Evolutionary conservation across 2,329 filamentous ascomycete species (phyloP).

Genomic region (Phoma sp.): DNA sequence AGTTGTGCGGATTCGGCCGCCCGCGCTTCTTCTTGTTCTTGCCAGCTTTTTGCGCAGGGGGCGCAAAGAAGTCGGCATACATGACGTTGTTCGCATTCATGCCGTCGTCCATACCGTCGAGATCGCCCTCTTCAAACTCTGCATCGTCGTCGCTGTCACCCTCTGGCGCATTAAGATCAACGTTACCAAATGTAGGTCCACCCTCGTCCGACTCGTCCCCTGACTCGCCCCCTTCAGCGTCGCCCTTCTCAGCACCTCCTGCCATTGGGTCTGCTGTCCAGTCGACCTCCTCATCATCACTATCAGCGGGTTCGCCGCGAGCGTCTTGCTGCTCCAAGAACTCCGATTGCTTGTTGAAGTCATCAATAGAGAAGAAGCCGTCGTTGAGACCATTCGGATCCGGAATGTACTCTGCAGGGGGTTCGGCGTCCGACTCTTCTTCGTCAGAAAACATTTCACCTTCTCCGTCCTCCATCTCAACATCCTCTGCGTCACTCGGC

Average conservation of each 20-base stretch:
- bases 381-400: slow-evolving; percentile 91
- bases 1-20: slow-evolving; percentile 62
- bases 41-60: slow-evolving; percentile 74
- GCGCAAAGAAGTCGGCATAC: slow-evolving; percentile 93
- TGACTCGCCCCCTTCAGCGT: slow-evolving; percentile 49
- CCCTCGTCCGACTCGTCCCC: slow-evolving; percentile 71
- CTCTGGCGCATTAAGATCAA: slow-evolving; percentile 74
- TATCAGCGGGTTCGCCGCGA: slow-evolving; percentile 75
- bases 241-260: slow-evolving; percentile 38
- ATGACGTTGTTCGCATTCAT: slow-evolving; percentile 86
- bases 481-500: slow-evolving; percentile 36
- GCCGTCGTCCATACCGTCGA: slow-evolving; percentile 59
- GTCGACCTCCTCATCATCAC: slow-evolving; percentile 80
- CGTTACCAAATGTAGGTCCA: slow-evolving; percentile 83
- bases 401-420: slow-evolving; percentile 64
- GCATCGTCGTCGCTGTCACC: slow-evolving; percentile 71
- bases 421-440: slow-evolving; percentile 52
- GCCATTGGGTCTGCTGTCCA: slow-evolving; percentile 81
- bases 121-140: slow-evolving; percentile 62
- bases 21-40: slow-evolving; percentile 62
- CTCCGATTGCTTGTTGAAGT: slow-evolving; percentile 94
- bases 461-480: slow-evolving; percentile 42
- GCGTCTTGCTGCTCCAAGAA: slow-evolving; percentile 86
- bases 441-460: slow-evolving; percentile 48
- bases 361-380: slow-evolving; percentile 96